Evolutionary conservation across 106 monocot genomes (phyloP).

Genomic region (Dendrobium huoshanense): DNA sequence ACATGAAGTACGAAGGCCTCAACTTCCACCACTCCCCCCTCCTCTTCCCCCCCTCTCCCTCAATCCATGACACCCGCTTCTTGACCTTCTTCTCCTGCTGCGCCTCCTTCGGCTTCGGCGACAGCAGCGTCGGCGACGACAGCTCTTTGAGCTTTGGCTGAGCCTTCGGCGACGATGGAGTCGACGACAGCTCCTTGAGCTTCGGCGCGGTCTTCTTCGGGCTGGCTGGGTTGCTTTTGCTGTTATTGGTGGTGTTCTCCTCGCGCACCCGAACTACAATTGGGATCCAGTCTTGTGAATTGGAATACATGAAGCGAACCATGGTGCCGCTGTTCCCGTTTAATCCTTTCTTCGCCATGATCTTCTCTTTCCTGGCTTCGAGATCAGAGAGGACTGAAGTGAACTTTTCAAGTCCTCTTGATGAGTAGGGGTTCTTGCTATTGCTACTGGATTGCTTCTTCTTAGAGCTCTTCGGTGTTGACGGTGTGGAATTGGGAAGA

Average conservation of each 20-base stretch:
- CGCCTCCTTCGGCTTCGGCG: not conserved
- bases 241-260: not conserved
- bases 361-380: conserved; percentile 31
- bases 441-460: not conserved
- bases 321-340: conserved; percentile 1
- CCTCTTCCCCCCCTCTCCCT: not conserved
- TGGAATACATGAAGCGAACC: conserved; percentile 29
- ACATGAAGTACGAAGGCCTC: conserved; percentile 14
- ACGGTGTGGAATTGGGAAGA: not conserved
- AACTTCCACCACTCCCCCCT: not conserved
- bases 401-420: conserved; percentile 56
- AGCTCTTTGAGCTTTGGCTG: not conserved
- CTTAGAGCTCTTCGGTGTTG: conserved; percentile 16
- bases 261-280: conserved; percentile 16
- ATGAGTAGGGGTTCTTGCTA: conserved; percentile 46
- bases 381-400: conserved; percentile 46
- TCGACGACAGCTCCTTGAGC: too few relatives aligned
- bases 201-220: not conserved
- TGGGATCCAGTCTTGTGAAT: conserved; percentile 27
- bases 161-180: too few relatives aligned
- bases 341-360: conserved; percentile 16
- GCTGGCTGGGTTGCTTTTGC: not conserved
- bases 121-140: not conserved
- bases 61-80: not conserved
- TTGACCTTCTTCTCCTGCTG: too few relatives aligned